Conservation (phyloP, 768 basidiomycete genomes). For the Suillus sp. region DNA sequence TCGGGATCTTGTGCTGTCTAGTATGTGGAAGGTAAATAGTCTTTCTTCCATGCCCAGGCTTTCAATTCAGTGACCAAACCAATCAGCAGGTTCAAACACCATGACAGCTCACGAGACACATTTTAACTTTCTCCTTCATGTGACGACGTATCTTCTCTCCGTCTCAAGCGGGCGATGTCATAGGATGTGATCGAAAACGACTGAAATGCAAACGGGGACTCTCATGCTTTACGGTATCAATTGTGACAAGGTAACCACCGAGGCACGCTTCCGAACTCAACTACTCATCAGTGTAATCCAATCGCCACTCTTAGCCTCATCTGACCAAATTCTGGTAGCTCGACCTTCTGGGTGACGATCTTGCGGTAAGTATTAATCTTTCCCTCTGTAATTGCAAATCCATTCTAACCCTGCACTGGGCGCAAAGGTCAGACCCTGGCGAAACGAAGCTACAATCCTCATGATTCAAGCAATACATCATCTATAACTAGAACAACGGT, state of each 20-base stretch:
- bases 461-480: neutral
- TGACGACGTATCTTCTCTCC: neutral
- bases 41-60: neutral
- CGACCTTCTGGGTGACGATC: neutral
- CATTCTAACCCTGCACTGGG: neutral
- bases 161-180: neutral
- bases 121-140: neutral
- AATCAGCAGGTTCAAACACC: neutral
- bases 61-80: neutral
- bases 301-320: neutral
- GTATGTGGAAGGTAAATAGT: neutral
- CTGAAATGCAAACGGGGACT: neutral
- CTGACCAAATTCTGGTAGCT: neutral
- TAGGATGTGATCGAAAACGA: neutral
- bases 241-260: constrained; percentile 1
- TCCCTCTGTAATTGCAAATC: constrained; percentile 1
- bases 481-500: neutral
- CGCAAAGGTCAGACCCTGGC: neutral
- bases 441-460: neutral
- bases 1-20: neutral
- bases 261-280: neutral
- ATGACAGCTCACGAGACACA: neutral
- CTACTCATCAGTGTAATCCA: neutral
- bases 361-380: neutral
- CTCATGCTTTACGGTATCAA: constrained; percentile 1